These are phyloP conservation scores for Fusarium anthophilum DNA, from an alignment of 2,329 filamentous ascomycete species.

Conservation along the genomic window DNA sequence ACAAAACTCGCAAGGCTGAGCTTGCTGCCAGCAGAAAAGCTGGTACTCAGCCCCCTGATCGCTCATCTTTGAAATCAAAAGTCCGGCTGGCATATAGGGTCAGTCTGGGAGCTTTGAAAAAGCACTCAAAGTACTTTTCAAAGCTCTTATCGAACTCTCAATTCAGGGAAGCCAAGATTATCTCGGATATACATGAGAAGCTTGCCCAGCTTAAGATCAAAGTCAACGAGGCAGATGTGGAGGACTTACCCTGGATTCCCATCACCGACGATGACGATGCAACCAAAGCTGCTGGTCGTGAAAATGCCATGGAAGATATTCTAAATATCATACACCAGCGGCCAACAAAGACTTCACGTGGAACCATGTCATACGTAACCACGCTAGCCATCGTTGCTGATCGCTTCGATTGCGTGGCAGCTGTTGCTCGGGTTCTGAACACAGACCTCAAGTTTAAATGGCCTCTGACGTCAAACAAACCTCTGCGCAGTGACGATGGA, in stretches of 20 bases:
- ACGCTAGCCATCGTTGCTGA: slow-evolving; percentile 77
- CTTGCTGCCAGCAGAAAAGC: slow-evolving; percentile 45
- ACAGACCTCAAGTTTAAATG: slow-evolving; percentile 63
- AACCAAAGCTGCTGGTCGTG: slow-evolving; percentile 67
- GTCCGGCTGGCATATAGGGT: slow-evolving; percentile 67
- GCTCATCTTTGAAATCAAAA: slow-evolving; percentile 49
- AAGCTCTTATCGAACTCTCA: slow-evolving; percentile 70
- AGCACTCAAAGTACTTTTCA: slow-evolving; percentile 74
- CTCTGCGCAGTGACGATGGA: slow-evolving; percentile 50
- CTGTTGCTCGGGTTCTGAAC: slow-evolving; percentile 64
- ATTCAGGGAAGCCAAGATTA: slow-evolving; percentile 69
- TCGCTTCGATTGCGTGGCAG: slow-evolving; percentile 72
- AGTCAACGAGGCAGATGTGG: slow-evolving; percentile 58
- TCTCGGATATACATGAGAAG: slow-evolving; percentile 60
- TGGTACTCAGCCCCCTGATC: slow-evolving; percentile 37
- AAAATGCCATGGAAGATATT: slow-evolving; percentile 72
- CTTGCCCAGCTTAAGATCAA: slow-evolving; percentile 59
- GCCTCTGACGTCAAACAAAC: slow-evolving; percentile 56
- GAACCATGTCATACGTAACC: slow-evolving; percentile 69
- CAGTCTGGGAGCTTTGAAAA: slow-evolving; percentile 63
- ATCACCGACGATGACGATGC: slow-evolving; percentile 77
- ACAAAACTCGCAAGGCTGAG: slow-evolving; percentile 53
- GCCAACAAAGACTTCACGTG: slow-evolving; percentile 49
- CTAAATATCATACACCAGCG: slow-evolving; percentile 71
- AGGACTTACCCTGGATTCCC: slow-evolving; percentile 68